Evolutionary conservation across 768 basidiomycete species (phyloP), one percentile per base, ranked within the genome.

Genomic region (Rhodosporidiobolus sp.): DNA sequence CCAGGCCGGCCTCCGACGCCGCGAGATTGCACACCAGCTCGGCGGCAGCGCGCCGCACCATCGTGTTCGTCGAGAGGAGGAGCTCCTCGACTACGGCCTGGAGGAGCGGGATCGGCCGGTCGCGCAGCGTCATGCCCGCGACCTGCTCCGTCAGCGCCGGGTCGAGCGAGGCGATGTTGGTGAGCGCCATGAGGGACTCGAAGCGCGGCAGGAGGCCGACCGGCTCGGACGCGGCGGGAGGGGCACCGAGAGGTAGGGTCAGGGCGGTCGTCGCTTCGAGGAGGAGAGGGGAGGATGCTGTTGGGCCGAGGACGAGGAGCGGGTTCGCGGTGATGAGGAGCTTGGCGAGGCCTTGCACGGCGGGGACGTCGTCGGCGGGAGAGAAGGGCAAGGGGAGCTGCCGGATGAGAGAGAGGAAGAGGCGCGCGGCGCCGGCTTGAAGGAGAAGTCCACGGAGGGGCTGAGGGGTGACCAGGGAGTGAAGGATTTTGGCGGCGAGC

Each of bases 151-250:
- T 88, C 16, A 88, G 80, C 43, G 87, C 85, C 0, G 87, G 83
- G 60, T 86, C 86, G 63, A 91, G 85, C 26, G 93, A 94, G 0
- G 95, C 88, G 54, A 98, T 82, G 80, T 99, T 99, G 14, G 96
- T 99, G 63, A 99, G 84, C 1, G 93, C 94, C 95, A 98, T 97
- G 77, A 94, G 84, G 7, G 88, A 88, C 81, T 99, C 96, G 78
- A 99, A 99, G 52, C 86, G 86, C 78, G 96, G 92, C 11, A 98
- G 83, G 46, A 90, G 85, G 57, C 82, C 88, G 16, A 91, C 86
- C 0, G 86, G 85, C 5, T 35, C 50, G n/a, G 45, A 30, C 1
- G 60, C 32, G 5, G 61, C 28, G 20, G 61, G 38, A 90, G 87
- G 52, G 87, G 85, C 48, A 22, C 48, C 53, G 32, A 98, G 84